Conservation (phyloP, 495 filamentous ascomycete genomes). For the Aspergillus incahuasiensis region DNA sequence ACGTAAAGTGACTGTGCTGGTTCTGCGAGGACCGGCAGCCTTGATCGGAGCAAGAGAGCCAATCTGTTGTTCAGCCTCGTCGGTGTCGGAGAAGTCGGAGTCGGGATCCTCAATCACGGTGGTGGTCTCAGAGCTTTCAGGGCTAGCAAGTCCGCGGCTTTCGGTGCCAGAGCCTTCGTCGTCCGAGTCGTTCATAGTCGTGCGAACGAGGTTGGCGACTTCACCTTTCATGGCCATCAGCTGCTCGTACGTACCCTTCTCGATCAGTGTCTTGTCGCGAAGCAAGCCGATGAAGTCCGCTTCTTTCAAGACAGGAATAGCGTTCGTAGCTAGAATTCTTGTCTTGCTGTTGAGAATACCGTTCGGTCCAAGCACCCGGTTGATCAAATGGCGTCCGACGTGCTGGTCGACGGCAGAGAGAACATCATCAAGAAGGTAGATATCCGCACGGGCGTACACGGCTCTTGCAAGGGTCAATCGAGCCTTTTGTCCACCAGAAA, state of each 20-base stretch:
- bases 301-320: slow-evolving; percentile 85
- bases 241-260: slow-evolving; percentile 85
- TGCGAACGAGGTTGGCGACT: slow-evolving; percentile 79
- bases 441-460: slow-evolving; percentile 95
- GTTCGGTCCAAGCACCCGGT: slow-evolving; percentile 81
- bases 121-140: slow-evolving; percentile 48
- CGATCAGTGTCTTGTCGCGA: slow-evolving; percentile 75
- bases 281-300: slow-evolving; percentile 81
- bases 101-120: slow-evolving; percentile 50
- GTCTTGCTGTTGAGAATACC: slow-evolving; percentile 85
- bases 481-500: slow-evolving; percentile 96
- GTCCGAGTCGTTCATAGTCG: slow-evolving; percentile 61
- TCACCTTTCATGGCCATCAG: slow-evolving; percentile 91
- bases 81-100: slow-evolving; percentile 52
- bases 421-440: slow-evolving; percentile 92
- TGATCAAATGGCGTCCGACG: slow-evolving; percentile 90
- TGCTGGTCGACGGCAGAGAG: slow-evolving; percentile 97
- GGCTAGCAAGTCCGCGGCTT: slow-evolving; percentile 42
- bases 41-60: slow-evolving; percentile 69
- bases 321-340: slow-evolving; percentile 91
- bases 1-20: slow-evolving; percentile 71
- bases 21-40: slow-evolving; percentile 50
- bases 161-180: slow-evolving; percentile 56
- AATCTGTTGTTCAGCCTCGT: slow-evolving; percentile 66
- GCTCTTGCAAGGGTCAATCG: slow-evolving; percentile 91